Evolutionary conservation across 1,284 basidiomycete species (phyloP).

Genomic region (Leccinum solheimii): DNA sequence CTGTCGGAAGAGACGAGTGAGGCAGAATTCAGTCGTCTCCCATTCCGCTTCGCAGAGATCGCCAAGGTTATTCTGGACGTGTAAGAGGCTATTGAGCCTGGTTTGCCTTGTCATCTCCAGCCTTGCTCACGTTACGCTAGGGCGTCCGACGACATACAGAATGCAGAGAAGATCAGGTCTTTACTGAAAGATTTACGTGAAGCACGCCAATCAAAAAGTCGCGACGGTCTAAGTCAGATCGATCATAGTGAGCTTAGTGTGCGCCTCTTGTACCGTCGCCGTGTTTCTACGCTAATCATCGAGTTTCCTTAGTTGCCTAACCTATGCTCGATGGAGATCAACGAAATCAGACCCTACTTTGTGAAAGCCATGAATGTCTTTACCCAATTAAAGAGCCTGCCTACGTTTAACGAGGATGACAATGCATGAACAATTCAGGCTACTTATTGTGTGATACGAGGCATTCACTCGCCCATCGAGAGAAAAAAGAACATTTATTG

Average conservation of each 20-base stretch:
- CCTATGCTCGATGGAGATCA: conserved; percentile 88
- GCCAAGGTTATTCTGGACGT: conserved; percentile 88
- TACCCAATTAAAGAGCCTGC: conserved; percentile 43
- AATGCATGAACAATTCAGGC: conserved; percentile 7
- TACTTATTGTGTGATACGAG: background rate
- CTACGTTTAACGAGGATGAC: conserved; percentile 11
- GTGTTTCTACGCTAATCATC: conserved; percentile 4
- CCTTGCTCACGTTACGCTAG: conserved; percentile 42
- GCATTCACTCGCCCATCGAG: background rate
- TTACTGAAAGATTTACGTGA: conserved; percentile 93
- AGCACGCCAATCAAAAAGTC: conserved; percentile 90
- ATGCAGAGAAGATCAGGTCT: conserved; percentile 78
- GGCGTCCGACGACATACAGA: conserved; percentile 85
- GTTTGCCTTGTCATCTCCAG: background rate
- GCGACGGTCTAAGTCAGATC: conserved; percentile 75
- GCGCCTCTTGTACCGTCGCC: conserved; percentile 24
- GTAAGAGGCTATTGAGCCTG: conserved; percentile 43
- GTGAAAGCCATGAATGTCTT: conserved; percentile 75
- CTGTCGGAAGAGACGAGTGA: conserved; percentile 71
- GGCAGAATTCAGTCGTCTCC: conserved; percentile 72
- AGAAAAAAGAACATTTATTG: background rate
- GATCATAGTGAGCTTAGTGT: conserved; percentile 82
- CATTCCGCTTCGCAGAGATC: conserved; percentile 87
- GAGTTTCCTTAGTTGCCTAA: conserved; percentile 66
- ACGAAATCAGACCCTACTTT: conserved; percentile 90